These are phyloP conservation scores for Panicum virgatum DNA, from an alignment of 202 grass and related monocot genomes.

Conservation along the genomic window DNA sequence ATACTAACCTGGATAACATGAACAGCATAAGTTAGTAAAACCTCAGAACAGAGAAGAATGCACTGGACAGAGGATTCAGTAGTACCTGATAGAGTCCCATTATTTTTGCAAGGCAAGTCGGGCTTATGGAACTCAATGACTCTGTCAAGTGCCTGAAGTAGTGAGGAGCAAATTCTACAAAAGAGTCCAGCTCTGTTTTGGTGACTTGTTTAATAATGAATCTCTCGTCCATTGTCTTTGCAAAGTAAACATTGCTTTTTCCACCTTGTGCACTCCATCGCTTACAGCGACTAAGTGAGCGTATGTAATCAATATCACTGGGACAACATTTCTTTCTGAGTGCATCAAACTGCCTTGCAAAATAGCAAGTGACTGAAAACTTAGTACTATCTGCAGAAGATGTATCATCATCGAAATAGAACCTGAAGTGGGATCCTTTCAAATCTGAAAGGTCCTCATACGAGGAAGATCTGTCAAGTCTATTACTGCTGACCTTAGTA, in stretches of 20 bases:
- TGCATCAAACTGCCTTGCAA: slow-evolving; percentile 75
- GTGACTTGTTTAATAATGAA: slow-evolving; percentile 91
- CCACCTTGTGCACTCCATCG: slow-evolving; percentile 87
- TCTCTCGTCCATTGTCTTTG: slow-evolving; percentile 88
- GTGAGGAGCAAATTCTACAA: slow-evolving; percentile 76
- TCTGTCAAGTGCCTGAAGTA: slow-evolving; percentile 76
- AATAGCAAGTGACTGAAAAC: slow-evolving; percentile 88
- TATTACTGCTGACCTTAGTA: slow-evolving; percentile 3
- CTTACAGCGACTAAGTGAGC: slow-evolving; percentile 82
- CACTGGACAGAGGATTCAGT: not conserved
- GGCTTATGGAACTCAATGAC: slow-evolving; percentile 65
- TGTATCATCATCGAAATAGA: slow-evolving; percentile 72
- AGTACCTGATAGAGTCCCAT: slow-evolving; percentile 87
- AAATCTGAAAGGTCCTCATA: slow-evolving; percentile 51
- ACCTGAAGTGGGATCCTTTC: slow-evolving; percentile 64
- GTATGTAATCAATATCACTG: slow-evolving; percentile 70
- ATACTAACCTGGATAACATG: slow-evolving; percentile 62
- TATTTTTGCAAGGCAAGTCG: slow-evolving; percentile 82
- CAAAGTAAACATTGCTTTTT: slow-evolving; percentile 98
- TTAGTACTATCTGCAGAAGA: slow-evolving; percentile 70
- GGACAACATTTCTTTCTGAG: slow-evolving; percentile 75
- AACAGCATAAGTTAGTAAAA: slow-evolving; percentile 32
- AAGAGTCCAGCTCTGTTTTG: slow-evolving; percentile 90
- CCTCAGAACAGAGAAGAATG: not conserved
- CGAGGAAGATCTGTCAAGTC: slow-evolving; percentile 41